These are phyloP conservation scores for Nakazawaea anatomiae DNA, from an alignment of 805 yeast species.

Conservation along the genomic window DNA sequence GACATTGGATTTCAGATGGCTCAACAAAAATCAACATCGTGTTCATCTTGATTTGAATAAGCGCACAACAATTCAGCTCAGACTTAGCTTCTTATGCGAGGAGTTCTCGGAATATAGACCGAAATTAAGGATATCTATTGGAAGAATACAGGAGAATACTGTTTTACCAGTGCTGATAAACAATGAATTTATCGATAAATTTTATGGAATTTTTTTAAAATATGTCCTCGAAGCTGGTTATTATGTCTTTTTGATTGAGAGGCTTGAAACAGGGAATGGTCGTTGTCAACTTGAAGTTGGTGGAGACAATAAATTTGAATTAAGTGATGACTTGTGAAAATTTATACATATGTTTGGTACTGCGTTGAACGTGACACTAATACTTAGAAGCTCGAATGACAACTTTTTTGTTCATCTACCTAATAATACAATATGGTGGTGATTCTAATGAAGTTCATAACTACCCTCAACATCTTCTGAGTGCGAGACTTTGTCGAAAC, in stretches of 20 bases:
- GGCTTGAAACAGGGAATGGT: neutral
- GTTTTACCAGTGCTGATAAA: neutral
- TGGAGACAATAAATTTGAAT: neutral
- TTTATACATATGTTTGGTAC: too few species aligned
- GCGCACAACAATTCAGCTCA: neutral
- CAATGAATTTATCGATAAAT: neutral
- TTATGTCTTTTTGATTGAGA: neutral
- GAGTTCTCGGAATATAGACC: neutral
- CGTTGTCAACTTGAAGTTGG: slow-evolving; percentile 2
- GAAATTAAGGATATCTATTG: neutral
- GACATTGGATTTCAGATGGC: neutral
- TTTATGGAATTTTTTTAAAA: neutral
- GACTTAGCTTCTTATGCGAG: neutral
- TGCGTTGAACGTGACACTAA: too few species aligned
- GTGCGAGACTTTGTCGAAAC: neutral
- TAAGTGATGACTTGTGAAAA: neutral
- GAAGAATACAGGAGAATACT: neutral
- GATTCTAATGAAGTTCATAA: slow-evolving; percentile 1
- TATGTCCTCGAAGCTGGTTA: neutral
- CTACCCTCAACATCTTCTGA: neutral
- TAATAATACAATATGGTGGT: too few species aligned
- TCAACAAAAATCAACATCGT: neutral
- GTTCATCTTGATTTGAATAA: neutral
- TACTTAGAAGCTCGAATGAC: too few species aligned
- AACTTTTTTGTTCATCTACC: too few species aligned